These are phyloP conservation scores for Eucalyptus sp. DNA, from an alignment of 345 rosid genomes.

Conservation along the genomic window DNA sequence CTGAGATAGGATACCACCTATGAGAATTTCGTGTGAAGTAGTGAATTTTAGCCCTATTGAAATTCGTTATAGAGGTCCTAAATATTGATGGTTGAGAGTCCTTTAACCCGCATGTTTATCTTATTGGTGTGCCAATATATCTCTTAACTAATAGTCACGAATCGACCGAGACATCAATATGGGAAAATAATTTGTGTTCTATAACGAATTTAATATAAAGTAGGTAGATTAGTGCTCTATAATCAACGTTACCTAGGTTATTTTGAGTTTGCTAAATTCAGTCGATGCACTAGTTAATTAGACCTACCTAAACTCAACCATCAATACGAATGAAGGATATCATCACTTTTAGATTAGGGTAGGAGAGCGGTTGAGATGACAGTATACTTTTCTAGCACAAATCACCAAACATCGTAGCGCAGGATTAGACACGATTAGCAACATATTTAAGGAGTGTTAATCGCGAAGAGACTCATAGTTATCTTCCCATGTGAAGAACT, in stretches of 20 bases:
- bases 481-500: neutral
- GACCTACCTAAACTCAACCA: neutral
- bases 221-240: neutral
- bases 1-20: slow-evolving; percentile 2
- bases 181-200: neutral
- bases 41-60: neutral
- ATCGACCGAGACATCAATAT: neutral
- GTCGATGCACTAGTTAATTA: neutral
- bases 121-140: neutral
- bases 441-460: neutral
- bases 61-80: neutral
- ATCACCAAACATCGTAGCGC: neutral
- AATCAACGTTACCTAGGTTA: neutral
- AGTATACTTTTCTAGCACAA: neutral
- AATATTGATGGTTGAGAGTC: neutral
- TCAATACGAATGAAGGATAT: neutral
- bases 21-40: too few relatives aligned
- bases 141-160: neutral
- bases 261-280: neutral
- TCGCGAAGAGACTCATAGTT: neutral
- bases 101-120: neutral
- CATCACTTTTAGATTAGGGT: neutral
- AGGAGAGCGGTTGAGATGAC: neutral
- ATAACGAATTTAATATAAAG: neutral
- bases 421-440: neutral